Evolutionary conservation across 1,139 yeast species (phyloP).

Genomic region (Diutina pseudorugosa): DNA sequence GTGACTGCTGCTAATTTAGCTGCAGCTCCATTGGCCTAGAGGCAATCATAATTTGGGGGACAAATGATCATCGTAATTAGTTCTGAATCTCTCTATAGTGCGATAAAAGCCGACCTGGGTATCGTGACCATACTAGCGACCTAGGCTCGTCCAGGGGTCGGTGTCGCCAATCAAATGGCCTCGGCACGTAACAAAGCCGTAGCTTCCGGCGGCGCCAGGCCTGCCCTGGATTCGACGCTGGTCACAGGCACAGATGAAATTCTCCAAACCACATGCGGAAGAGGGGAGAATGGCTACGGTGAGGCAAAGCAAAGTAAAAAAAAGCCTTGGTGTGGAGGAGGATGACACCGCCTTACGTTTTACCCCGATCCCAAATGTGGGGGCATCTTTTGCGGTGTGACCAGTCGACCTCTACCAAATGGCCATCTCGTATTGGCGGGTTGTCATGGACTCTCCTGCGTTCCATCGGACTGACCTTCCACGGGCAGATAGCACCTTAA

Average conservation of each 20-base stretch:
- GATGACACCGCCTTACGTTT: not conserved
- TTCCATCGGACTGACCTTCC: not conserved
- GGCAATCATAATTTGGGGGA: too few relatives aligned
- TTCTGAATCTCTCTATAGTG: too few relatives aligned
- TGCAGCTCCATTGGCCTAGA: too few relatives aligned
- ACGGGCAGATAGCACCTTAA: not conserved
- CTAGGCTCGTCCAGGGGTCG: too few relatives aligned
- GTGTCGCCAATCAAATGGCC: too few relatives aligned
- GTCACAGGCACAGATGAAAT: not conserved
- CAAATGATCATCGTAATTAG: too few relatives aligned
- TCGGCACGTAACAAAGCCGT: not conserved
- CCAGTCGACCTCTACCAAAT: not conserved
- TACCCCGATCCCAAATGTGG: not conserved
- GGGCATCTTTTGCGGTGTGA: not conserved
- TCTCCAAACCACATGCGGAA: not conserved
- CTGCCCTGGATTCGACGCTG: not conserved
- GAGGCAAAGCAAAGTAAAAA: not conserved
- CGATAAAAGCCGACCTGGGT: too few relatives aligned
- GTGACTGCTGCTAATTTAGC: too few relatives aligned
- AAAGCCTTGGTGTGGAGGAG: too few relatives aligned
- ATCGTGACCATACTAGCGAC: too few relatives aligned
- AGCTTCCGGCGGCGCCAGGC: not conserved
- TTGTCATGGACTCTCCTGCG: not conserved
- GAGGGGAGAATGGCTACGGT: not conserved
- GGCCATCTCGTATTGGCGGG: not conserved